Evolutionary conservation across 1,139 yeast species (phyloP), one percentile per base, ranked within the genome.

Genomic region (Lodderomyces oxycetoniae): DNA sequence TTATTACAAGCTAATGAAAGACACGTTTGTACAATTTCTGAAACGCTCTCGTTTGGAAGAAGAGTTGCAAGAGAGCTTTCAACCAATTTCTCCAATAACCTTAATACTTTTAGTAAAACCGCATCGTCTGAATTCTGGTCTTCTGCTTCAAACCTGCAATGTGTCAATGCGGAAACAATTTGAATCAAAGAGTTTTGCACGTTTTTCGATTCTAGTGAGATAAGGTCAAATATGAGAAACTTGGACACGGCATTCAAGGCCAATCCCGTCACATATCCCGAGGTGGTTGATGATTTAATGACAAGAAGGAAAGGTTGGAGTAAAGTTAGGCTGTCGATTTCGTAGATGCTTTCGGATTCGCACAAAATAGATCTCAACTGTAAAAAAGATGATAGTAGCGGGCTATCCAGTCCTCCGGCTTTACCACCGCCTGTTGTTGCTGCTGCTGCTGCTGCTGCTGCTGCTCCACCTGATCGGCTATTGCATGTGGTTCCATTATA

Each of bases 81-180:
- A 20, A 88, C 72, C 21, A 89, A 71, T 27, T 67, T 62, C 47
- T 87, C 93, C 54, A 91, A 67, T 26, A 91, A 63, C 29, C 83
- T 67, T 45, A 93, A 71, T 16, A 93, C 94, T 50, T 86, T 86
- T 35, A 89, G 67, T 35, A 93, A 63, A 4, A 93, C 93, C 0
- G 95, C 86, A 52, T 93, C 98, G 58, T 93, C 98, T 27, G 89
- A 82, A 28, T 82, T 76, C 53, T 88, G 95, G 52, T 89, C 96
- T 0, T 94, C 85, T 2, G 96, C 96, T 61, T 91, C 97, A 54
- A 91, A 93, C 25, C 96, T 76, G 57, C 98, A 91, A 52, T 88
- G 96, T 0, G 97, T 86, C 39, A 93, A 71, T 0, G 96, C 83
- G 12, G 85, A 74, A 13, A 82, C 73, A 37, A 81, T 67, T 47